These are phyloP conservation scores for Coelastrella sp. DNA, from an alignment of 139 green algal species.

Conservation along the genomic window DNA sequence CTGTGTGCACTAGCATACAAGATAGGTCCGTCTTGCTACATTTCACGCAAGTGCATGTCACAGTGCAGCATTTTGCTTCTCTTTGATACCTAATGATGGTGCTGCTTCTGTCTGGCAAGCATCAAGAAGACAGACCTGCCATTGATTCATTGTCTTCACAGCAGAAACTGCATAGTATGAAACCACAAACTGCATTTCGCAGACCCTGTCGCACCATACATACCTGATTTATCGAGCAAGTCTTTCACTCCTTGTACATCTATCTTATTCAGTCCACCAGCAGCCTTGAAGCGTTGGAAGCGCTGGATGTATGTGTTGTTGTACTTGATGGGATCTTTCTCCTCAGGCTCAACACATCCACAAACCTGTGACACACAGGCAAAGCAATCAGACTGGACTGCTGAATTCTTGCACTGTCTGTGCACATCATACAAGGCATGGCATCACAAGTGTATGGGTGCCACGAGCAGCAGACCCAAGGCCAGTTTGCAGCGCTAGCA, in stretches of 20 bases:
- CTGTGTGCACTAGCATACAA: too few relatives aligned
- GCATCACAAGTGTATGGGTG: background rate
- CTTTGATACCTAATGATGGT: too few relatives aligned
- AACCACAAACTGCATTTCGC: too few relatives aligned
- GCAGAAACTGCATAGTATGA: too few relatives aligned
- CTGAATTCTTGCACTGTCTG: background rate
- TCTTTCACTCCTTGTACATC: conserved; percentile 1
- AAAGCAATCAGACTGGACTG: background rate
- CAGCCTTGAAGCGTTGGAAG: too few relatives aligned
- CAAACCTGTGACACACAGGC: background rate
- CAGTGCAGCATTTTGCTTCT: too few relatives aligned
- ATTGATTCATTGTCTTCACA: too few relatives aligned
- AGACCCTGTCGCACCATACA: background rate
- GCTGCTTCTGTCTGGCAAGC: too few relatives aligned
- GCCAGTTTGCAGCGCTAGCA: background rate
- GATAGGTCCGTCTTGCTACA: too few relatives aligned
- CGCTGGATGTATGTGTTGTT: conserved; percentile 37
- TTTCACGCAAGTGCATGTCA: too few relatives aligned
- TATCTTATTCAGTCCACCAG: background rate
- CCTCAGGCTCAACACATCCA: conserved; percentile 23
- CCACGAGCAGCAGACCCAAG: background rate
- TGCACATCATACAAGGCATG: background rate
- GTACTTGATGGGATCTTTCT: conserved; percentile 31
- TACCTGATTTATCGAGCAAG: background rate
- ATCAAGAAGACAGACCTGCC: too few relatives aligned